phyloP scores from a whole-genome alignment of 305 asterid genomes.

The Andrographis paniculata region DNA sequence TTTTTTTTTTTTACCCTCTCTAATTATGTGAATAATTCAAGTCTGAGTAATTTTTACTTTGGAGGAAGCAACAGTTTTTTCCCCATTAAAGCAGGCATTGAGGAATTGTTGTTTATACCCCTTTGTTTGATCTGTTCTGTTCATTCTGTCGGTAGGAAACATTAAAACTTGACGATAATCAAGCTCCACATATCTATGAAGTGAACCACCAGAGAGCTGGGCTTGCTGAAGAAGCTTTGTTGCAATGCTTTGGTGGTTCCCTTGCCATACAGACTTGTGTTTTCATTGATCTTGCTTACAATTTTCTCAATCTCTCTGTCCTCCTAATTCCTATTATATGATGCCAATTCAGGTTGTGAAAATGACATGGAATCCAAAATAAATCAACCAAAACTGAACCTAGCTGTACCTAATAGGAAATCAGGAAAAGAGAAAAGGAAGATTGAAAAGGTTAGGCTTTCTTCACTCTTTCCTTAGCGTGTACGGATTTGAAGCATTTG shows the following conservation, averaged over 20 bases:
- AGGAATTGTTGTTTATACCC: not conserved
- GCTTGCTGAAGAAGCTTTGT: slow-evolving; percentile 21
- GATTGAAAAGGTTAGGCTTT: slow-evolving; percentile 44
- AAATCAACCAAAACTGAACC: slow-evolving; percentile 29
- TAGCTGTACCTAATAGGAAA: slow-evolving; percentile 27
- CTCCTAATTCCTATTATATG: slow-evolving; percentile 12
- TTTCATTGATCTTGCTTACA: slow-evolving; percentile 10
- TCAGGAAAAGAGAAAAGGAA: slow-evolving; percentile 42
- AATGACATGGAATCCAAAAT: slow-evolving; percentile 26
- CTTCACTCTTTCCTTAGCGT: slow-evolving; percentile 3
- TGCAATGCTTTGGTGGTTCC: slow-evolving; percentile 36
- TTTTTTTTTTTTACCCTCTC: too few relatives aligned
- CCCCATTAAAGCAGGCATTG: not conserved
- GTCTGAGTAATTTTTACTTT: not conserved
- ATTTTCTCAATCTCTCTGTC: not conserved
- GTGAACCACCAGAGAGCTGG: slow-evolving; percentile 24
- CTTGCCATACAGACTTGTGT: slow-evolving; percentile 7
- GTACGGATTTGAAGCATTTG: not conserved
- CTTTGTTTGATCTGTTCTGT: slow-evolving; percentile 1
- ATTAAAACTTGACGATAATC: slow-evolving; percentile 20
- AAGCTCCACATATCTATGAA: slow-evolving; percentile 18
- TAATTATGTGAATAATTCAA: not conserved
- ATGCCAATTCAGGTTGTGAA: slow-evolving; percentile 36
- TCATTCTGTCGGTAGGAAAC: slow-evolving; percentile 24
- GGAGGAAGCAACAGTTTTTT: not conserved